Percentiles rank a stretch among this genome's conserved stretches.
phyloP scores from a whole-genome alignment of 2,329 filamentous ascomycete species.

The Zasmidium cellare region DNA sequence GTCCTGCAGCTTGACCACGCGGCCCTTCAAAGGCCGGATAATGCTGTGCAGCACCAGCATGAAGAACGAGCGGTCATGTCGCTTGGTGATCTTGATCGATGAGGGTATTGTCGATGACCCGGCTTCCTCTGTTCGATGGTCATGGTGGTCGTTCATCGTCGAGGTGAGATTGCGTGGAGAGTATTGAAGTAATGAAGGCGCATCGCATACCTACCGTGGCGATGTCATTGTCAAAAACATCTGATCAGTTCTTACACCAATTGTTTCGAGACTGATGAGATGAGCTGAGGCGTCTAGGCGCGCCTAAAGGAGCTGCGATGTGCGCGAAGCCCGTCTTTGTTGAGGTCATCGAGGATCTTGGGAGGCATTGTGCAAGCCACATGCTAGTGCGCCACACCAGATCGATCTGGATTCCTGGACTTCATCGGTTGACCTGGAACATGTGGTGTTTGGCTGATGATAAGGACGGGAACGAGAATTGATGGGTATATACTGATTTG shows the following conservation, averaged over 20 bases:
- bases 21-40: constrained; percentile 38
- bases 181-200: not conserved
- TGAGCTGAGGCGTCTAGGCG: not conserved
- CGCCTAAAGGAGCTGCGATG: not conserved
- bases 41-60: constrained; percentile 41
- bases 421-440: not conserved
- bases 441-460: not conserved
- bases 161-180: not conserved
- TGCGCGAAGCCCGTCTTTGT: not conserved
- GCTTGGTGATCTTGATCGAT: constrained; percentile 38
- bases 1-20: constrained; percentile 37
- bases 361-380: not conserved
- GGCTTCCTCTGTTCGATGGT: not conserved
- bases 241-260: not conserved
- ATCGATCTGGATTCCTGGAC: not conserved
- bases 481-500: no score
- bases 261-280: not conserved
- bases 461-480: no score
- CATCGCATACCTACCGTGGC: not conserved
- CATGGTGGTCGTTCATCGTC: no score
- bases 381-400: not conserved
- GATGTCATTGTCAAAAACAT: not conserved
- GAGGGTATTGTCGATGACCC: not conserved
- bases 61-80: constrained; percentile 36
- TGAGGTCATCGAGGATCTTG: not conserved